Evolutionary conservation across 2,329 filamentous ascomycete genomes (phyloP).

Genomic region (Cyclaneusma minus): DNA sequence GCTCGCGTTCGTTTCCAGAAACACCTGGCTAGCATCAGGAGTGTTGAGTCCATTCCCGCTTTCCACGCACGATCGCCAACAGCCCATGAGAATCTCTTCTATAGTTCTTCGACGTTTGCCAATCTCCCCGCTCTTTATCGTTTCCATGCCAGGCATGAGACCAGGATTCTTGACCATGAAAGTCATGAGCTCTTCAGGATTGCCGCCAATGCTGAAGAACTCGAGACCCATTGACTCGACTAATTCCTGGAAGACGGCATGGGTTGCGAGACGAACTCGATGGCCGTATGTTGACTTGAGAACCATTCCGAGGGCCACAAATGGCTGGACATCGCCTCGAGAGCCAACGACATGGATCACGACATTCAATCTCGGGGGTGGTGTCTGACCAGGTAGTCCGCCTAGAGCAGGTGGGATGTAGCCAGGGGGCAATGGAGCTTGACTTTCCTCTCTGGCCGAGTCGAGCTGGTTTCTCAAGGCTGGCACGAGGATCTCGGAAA

Average conservation of each 20-base stretch:
- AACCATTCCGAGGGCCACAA: slow-evolving; percentile 51
- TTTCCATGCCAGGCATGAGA: slow-evolving; percentile 68
- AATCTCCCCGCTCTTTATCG: slow-evolving; percentile 62
- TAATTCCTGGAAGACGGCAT: slow-evolving; percentile 51
- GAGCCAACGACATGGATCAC: slow-evolving; percentile 65
- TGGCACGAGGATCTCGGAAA: slow-evolving; percentile 53
- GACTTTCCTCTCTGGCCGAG: slow-evolving; percentile 27
- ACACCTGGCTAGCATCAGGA: slow-evolving; percentile 19
- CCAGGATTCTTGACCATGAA: slow-evolving; percentile 88
- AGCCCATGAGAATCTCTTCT: slow-evolving; percentile 65
- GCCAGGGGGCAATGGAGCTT: slow-evolving; percentile 42
- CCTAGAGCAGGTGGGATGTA: slow-evolving; percentile 63
- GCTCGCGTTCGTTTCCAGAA: slow-evolving; percentile 16
- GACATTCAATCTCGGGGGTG: slow-evolving; percentile 46
- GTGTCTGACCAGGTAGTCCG: slow-evolving; percentile 41
- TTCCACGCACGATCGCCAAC: slow-evolving; percentile 77
- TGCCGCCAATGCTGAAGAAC: slow-evolving; percentile 64
- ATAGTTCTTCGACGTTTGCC: slow-evolving; percentile 60
- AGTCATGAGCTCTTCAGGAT: slow-evolving; percentile 64
- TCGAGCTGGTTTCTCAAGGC: slow-evolving; percentile 40
- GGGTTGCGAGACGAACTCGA: slow-evolving; percentile 59
- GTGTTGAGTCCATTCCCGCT: slow-evolving; percentile 51
- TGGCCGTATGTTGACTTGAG: slow-evolving; percentile 52
- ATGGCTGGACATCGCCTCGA: slow-evolving; percentile 62
- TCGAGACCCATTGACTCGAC: slow-evolving; percentile 57